Evolutionary conservation across 1,139 yeast genomes (phyloP).

Genomic region (Cylindricascospora bacillispora): DNA sequence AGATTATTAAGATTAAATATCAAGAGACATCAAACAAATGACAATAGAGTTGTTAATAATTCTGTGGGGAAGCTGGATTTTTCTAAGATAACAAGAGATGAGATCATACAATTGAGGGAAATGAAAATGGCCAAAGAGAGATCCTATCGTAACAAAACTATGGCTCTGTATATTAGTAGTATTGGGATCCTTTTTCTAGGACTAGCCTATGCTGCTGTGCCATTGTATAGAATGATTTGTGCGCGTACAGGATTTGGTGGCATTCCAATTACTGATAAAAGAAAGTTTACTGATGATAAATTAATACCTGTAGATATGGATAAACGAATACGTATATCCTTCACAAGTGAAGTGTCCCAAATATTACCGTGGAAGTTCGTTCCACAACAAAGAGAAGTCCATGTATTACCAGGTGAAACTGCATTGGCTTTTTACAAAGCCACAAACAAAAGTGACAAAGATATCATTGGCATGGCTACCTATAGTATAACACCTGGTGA

Average conservation of each 20-base stretch:
- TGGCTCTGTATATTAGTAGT: slow-evolving; percentile 62
- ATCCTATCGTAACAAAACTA: slow-evolving; percentile 33
- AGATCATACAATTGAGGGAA: slow-evolving; percentile 25
- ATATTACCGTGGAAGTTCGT: slow-evolving; percentile 91
- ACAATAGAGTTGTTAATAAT: too few relatives aligned
- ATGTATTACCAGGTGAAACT: slow-evolving; percentile 93
- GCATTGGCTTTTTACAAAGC: slow-evolving; percentile 95
- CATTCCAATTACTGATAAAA: slow-evolving; percentile 74
- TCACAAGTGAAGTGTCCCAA: slow-evolving; percentile 87
- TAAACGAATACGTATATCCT: slow-evolving; percentile 66
- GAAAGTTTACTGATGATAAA: slow-evolving; percentile 75
- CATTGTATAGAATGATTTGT: slow-evolving; percentile 82
- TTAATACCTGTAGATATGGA: slow-evolving; percentile 81
- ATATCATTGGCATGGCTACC: slow-evolving; percentile 96
- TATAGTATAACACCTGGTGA: slow-evolving; percentile 94
- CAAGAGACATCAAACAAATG: too few relatives aligned
- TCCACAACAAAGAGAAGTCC: slow-evolving; percentile 90
- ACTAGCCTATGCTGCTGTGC: slow-evolving; percentile 82
- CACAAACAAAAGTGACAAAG: slow-evolving; percentile 70
- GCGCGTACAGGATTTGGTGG: slow-evolving; percentile 97
- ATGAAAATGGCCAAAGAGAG: slow-evolving; percentile 24
- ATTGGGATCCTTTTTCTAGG: slow-evolving; percentile 65
- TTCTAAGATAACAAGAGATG: too few relatives aligned
- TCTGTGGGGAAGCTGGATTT: too few relatives aligned
- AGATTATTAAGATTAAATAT: too few relatives aligned